Conservation (phyloP, 208 protist species). For the Trypanosoma avium region DNA sequence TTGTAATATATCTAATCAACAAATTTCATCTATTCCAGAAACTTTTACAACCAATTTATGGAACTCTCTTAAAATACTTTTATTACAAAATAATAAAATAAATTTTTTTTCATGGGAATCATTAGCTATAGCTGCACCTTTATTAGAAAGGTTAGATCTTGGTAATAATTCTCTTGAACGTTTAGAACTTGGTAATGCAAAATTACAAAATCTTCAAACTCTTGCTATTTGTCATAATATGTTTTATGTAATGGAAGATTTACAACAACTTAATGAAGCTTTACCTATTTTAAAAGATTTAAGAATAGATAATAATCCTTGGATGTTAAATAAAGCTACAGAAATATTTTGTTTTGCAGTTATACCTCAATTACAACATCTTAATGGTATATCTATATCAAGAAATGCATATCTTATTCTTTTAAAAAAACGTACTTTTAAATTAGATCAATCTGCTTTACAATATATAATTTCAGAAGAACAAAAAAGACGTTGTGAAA, state of each 20-base stretch:
- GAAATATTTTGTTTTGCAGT: constrained; percentile 30
- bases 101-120: constrained; percentile 48
- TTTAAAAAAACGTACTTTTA: constrained; percentile 21
- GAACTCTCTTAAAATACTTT: constrained; percentile 40
- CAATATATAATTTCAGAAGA: constrained; percentile 27
- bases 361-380: constrained; percentile 16
- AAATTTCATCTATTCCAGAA: constrained; percentile 42
- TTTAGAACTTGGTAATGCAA: constrained; percentile 20
- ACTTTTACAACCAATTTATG: constrained; percentile 32
- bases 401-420: constrained; percentile 7
- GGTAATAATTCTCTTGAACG: constrained; percentile 30
- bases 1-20: constrained; percentile 41
- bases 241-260: constrained; percentile 38
- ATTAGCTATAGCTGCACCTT: constrained; percentile 42
- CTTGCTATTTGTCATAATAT: constrained; percentile 66
- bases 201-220: constrained; percentile 22
- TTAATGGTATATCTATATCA: constrained; percentile 22
- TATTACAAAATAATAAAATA: constrained; percentile 60
- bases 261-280: constrained; percentile 29
- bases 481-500: constrained; percentile 7
- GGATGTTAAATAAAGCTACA: constrained; percentile 27
- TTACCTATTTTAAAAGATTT: constrained; percentile 51
- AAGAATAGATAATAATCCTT: constrained; percentile 67
- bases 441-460: constrained; percentile 8
- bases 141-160: constrained; percentile 58